A percentile compares a stretch with the other conserved stretches of the same genome.
phyloP scores from a whole-genome alignment of 139 green algal species.

The Closterium sp. region DNA sequence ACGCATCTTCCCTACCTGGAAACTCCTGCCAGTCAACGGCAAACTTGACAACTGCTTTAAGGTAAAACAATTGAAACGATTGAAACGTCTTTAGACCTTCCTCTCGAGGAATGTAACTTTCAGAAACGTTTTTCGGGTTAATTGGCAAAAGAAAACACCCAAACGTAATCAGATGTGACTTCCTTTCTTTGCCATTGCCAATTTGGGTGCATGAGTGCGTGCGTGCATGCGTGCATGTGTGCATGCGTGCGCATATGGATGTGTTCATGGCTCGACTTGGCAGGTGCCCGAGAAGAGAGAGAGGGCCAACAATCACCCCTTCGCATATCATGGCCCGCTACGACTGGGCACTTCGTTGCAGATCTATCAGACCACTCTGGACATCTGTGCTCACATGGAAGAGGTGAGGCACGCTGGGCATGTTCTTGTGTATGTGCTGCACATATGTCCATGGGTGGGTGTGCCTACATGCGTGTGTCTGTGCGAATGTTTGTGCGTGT shows the following conservation, averaged over 20 bases:
- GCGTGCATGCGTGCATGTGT: background rate
- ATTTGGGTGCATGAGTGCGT: background rate
- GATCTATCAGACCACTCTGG: background rate
- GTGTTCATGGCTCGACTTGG: background rate
- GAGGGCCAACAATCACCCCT: background rate
- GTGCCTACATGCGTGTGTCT: too few species aligned
- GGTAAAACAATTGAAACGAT: background rate
- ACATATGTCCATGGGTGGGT: too few species aligned
- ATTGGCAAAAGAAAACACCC: background rate
- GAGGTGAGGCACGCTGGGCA: background rate
- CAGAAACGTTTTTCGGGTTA: background rate
- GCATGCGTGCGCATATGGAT: background rate
- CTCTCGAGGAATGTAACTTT: too few species aligned
- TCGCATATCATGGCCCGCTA: conserved; percentile 3
- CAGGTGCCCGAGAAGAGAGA: background rate
- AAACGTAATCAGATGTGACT: background rate
- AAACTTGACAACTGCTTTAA: background rate
- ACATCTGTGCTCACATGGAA: background rate
- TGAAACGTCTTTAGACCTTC: background rate
- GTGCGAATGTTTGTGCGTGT: too few species aligned
- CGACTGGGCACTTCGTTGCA: background rate
- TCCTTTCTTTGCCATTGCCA: background rate
- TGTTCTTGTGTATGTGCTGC: background rate
- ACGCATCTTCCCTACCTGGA: background rate
- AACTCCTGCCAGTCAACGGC: background rate